Percentiles rank a stretch among this genome's conserved stretches.
These are phyloP conservation scores for Aspergillus wentii DNA, from an alignment of 495 filamentous ascomycete genomes.

Conservation along the genomic window DNA sequence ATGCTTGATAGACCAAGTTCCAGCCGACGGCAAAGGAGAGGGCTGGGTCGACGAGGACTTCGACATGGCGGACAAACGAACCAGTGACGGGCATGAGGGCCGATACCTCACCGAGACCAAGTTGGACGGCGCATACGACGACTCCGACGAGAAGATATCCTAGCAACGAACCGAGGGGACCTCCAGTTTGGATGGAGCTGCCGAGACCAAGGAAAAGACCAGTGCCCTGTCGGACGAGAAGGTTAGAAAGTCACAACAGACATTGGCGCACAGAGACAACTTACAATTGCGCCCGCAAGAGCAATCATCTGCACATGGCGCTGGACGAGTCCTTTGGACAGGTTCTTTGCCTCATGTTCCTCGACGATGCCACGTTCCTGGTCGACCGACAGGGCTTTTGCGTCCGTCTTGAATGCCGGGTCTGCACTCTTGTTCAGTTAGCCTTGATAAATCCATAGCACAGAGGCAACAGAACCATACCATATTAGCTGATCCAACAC, in stretches of 20 bases:
- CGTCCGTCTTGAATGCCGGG: too few species aligned
- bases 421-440: too few species aligned
- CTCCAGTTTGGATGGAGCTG: slow-evolving; percentile 50
- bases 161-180: slow-evolving; percentile 57
- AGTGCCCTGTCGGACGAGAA: slow-evolving; percentile 36
- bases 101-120: slow-evolving; percentile 37
- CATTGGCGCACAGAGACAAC: slow-evolving; percentile 1
- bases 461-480: too few species aligned
- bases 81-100: slow-evolving; percentile 40
- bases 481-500: too few species aligned
- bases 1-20: slow-evolving; percentile 43
- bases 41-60: slow-evolving; percentile 47
- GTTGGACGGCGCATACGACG: slow-evolving; percentile 37
- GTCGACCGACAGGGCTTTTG: too few species aligned
- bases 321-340: slow-evolving; percentile 30
- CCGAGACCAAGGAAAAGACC: slow-evolving; percentile 61
- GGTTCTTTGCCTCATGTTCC: slow-evolving; percentile 12
- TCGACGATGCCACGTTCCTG: too few species aligned
- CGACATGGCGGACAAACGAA: slow-evolving; percentile 48
- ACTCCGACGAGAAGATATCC: slow-evolving; percentile 37
- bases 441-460: too few species aligned
- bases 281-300: slow-evolving; percentile 52
- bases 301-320: slow-evolving; percentile 57
- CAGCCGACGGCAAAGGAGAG: slow-evolving; percentile 59
- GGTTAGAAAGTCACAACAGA: neutral